Conservation (phyloP, 2,329 filamentous ascomycete species). For the Trichoderma polysporum region DNA sequence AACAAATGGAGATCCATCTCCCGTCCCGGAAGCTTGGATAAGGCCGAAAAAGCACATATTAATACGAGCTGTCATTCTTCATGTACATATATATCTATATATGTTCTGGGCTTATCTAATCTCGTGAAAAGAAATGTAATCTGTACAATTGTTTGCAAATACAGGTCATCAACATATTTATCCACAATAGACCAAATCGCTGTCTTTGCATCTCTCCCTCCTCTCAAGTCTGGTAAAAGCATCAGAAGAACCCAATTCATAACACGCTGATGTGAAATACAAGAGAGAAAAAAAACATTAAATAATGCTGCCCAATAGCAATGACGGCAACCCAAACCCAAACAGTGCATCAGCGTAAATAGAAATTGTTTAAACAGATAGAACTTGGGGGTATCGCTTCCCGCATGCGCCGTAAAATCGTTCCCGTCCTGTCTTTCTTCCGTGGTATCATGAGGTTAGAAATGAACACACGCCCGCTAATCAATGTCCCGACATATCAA, state of each 20-base stretch:
- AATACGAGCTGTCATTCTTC: neutral
- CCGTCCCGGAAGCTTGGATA: neutral
- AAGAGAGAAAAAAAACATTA: neutral
- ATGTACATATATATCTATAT: neutral
- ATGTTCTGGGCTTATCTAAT: neutral
- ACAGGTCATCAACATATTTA: neutral
- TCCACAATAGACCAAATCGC: neutral
- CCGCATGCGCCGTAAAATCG: constrained; percentile 20
- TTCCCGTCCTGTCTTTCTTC: constrained; percentile 2
- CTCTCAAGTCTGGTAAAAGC: neutral
- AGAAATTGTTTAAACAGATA: neutral
- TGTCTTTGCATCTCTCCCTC: neutral
- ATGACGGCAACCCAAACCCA: neutral
- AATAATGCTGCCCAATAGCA: neutral
- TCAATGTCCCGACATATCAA: neutral
- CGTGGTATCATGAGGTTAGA: constrained; percentile 22
- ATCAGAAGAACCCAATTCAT: neutral
- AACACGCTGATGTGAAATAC: neutral
- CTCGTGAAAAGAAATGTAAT: too few relatives aligned
- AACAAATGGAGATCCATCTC: neutral
- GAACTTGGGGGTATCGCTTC: constrained; percentile 24
- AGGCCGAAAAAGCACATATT: neutral
- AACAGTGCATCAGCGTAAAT: neutral
- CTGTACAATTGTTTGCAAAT: neutral
- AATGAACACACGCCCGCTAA: constrained; percentile 15